phyloP scores from a whole-genome alignment of 1,284 basidiomycete genomes.

The Dichomitus squalens region DNA sequence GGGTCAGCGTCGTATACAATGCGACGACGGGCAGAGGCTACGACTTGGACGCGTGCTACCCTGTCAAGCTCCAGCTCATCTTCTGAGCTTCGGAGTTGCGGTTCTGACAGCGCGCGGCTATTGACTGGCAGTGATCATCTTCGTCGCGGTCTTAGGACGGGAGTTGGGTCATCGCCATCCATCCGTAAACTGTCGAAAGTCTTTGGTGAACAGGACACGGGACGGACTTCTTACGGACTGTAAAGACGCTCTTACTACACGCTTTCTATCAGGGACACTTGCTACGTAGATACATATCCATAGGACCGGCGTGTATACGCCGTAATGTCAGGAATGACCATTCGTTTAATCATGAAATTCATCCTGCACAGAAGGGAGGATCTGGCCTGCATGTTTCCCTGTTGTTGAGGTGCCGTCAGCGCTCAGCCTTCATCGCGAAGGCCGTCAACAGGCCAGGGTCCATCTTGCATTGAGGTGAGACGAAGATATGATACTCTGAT shows the following conservation, averaged over 20 bases:
- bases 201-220: background rate
- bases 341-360: background rate
- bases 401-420: too few relatives aligned
- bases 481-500: too few relatives aligned
- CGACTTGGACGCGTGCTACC: constrained; percentile 25
- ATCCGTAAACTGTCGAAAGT: background rate
- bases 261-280: background rate
- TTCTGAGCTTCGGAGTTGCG: background rate
- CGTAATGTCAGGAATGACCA: background rate
- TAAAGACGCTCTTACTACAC: background rate
- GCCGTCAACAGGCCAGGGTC: too few relatives aligned
- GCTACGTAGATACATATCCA: background rate
- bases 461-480: too few relatives aligned
- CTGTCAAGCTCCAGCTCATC: constrained; percentile 28
- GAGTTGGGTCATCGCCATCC: background rate
- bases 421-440: too few relatives aligned
- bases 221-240: background rate
- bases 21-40: constrained; percentile 17
- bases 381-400: too few relatives aligned
- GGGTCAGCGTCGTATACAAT: constrained; percentile 30
- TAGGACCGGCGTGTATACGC: background rate
- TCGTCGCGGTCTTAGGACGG: background rate
- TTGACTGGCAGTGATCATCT: background rate
- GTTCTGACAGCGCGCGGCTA: background rate
- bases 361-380: too few relatives aligned